Evolutionary conservation across 2,329 filamentous ascomycete species (phyloP), one percentile per base, ranked within the genome.

Genomic region (Epichloe baconii): DNA sequence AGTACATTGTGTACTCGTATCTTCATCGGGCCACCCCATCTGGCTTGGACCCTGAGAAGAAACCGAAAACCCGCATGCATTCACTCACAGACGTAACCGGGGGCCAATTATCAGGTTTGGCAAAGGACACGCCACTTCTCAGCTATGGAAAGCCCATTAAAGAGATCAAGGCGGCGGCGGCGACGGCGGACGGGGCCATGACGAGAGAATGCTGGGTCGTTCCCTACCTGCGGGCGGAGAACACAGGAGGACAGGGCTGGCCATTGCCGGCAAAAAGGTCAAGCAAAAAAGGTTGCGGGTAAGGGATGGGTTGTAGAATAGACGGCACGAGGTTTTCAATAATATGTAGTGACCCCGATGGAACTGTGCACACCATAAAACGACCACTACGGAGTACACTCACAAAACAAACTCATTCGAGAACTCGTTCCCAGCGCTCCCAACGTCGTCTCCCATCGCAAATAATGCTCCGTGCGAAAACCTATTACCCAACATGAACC

Each of bases 61-160:
- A 66, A 44, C 75, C 83, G 17, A 88, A 86, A 68, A 89, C 88
- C 34, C 74, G 93, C 43, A 94, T 98, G 86, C 86, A 91, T 63
- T 79, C 91, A 3, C 75, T 98, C 19, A 91, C 89, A 2, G 80
- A 90, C 31, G 73, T 95, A 6, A 86, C 82, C 15, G 85, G 81
- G 1, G 76, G 78, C 2, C 86, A 94, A 64, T 75, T 98, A 5
- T 80, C 86, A 4, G 81, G 80, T 1, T 73, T 97, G 50, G 87
- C 89, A 5, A 85, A 88, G 63, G 87, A 86, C 0, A 97, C 93
- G 12, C 87, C 89, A 47, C 71, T 98, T 50, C 66, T 97, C 21
- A 79, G 79, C 38, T 89, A 91, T 58, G 87, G 88, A 3, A 97
- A 97, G 71, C 91, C 93, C 1, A 83, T 96, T 63, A 93, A 93